These are phyloP conservation scores for Berberis thunbergii DNA, from an alignment of 164 flowering plant species.

Conservation along the genomic window DNA sequence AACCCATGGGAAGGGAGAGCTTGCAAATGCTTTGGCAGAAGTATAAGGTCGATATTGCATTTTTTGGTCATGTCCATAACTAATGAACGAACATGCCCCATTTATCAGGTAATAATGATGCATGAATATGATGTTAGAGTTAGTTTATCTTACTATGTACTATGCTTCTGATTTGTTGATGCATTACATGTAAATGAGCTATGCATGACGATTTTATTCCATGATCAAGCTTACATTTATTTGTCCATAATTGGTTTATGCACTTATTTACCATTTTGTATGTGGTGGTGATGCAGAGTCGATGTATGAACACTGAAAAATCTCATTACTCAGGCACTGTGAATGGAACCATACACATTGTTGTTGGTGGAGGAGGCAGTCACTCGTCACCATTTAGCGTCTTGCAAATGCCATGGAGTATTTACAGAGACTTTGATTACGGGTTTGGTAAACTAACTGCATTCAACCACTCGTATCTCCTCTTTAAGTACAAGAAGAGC, in stretches of 20 bases:
- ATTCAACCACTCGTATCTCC: constrained; percentile 65
- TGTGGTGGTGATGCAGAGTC: constrained; percentile 35
- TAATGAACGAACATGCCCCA: constrained; percentile 82
- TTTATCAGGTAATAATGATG: constrained; percentile 49
- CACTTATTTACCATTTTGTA: not conserved
- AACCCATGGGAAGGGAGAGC: constrained; percentile 79
- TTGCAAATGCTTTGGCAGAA: constrained; percentile 83
- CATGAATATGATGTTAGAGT: not conserved
- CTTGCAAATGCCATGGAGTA: constrained; percentile 51
- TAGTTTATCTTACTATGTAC: too few species aligned
- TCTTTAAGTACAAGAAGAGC: constrained; percentile 86
- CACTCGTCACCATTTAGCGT: constrained; percentile 44
- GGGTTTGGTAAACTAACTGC: constrained; percentile 89
- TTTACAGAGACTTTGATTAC: constrained; percentile 48
- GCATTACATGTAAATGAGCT: too few species aligned
- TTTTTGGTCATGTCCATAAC: constrained; percentile 83
- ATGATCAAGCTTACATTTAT: not conserved
- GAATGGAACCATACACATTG: constrained; percentile 80
- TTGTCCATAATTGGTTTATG: not conserved
- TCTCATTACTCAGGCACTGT: constrained; percentile 48
- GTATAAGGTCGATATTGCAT: constrained; percentile 78
- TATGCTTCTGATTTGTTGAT: too few species aligned
- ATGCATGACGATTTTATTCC: too few species aligned
- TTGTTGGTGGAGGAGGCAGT: constrained; percentile 78
- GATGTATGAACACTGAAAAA: constrained; percentile 50